A percentile compares a stretch with the other conserved stretches of the same genome.
These are phyloP conservation scores for Phanerodontia chrysosporium DNA, from an alignment of 768 basidiomycete genomes.

Conservation along the genomic window DNA sequence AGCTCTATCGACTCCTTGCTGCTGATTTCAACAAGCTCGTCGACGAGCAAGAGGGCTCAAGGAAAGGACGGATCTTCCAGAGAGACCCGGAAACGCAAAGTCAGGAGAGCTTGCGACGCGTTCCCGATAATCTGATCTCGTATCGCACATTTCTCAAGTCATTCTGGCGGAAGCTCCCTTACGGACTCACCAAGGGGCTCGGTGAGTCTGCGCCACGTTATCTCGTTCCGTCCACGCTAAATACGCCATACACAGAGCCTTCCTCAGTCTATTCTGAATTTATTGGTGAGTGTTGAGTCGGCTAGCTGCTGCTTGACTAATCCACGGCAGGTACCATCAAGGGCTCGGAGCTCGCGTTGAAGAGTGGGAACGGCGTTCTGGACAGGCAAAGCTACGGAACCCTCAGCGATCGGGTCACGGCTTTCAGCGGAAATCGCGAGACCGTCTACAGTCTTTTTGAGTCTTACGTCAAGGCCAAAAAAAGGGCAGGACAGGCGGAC, in stretches of 20 bases:
- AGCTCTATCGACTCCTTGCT: constrained; percentile 6
- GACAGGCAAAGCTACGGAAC: constrained; percentile 39
- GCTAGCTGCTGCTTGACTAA: neutral
- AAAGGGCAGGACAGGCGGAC: constrained; percentile 42
- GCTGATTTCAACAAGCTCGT: neutral
- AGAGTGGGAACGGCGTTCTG: constrained; percentile 34
- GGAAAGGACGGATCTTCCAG: neutral
- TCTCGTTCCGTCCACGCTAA: neutral
- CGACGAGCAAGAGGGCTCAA: neutral
- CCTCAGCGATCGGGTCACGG: constrained; percentile 46
- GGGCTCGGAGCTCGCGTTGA: constrained; percentile 54
- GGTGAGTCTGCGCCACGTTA: constrained; percentile 30
- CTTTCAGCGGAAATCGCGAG: constrained; percentile 48
- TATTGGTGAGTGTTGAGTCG: constrained; percentile 39
- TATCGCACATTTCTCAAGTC: constrained; percentile 42
- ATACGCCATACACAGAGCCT: constrained; percentile 39
- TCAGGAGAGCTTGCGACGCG: constrained; percentile 22
- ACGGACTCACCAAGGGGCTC: constrained; percentile 44
- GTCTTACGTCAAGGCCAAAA: constrained; percentile 46
- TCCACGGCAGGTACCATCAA: constrained; percentile 47
- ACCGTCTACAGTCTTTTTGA: constrained; percentile 52
- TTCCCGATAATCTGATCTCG: constrained; percentile 27
- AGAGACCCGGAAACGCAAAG: neutral
- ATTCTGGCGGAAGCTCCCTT: constrained; percentile 59
- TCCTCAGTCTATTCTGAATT: constrained; percentile 60